A percentile compares a stretch with the other conserved stretches of the same genome.
phyloP scores from a whole-genome alignment of 306 rosid species.

The Cyamopsis tetragonoloba region DNA sequence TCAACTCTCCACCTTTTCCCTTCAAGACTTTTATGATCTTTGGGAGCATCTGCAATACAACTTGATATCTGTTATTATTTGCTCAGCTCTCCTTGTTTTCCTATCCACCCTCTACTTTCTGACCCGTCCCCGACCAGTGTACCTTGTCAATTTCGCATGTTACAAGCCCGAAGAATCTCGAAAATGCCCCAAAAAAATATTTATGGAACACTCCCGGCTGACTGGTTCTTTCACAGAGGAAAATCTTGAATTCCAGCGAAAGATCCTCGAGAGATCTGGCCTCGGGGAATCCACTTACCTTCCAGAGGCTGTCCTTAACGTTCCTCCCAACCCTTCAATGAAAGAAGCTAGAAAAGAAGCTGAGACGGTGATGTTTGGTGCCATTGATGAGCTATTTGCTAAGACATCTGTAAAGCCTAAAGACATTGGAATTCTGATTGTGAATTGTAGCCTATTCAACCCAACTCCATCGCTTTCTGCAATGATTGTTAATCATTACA shows the following conservation, averaged over 20 bases:
- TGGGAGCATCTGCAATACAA: conserved; percentile 85
- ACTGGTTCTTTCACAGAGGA: conserved; percentile 57
- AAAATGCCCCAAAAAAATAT: conserved; percentile 68
- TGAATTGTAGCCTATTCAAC: conserved; percentile 85
- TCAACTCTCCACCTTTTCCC: conserved; percentile 70
- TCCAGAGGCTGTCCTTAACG: conserved; percentile 78
- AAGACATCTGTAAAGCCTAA: conserved; percentile 76
- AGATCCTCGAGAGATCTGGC: conserved; percentile 92
- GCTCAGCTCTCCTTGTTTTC: conserved; percentile 81
- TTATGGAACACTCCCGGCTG: conserved; percentile 69
- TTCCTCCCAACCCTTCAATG: conserved; percentile 94
- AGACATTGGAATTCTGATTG: conserved; percentile 81
- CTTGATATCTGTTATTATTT: conserved; percentile 56
- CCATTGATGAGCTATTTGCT: conserved; percentile 67
- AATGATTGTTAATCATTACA: conserved; percentile 81
- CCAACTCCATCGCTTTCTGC: conserved; percentile 95
- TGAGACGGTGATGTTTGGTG: conserved; percentile 80
- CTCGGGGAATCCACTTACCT: conserved; percentile 82
- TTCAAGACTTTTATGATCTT: conserved; percentile 58
- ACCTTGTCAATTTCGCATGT: conserved; percentile 80
- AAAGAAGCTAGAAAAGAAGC: conserved; percentile 93
- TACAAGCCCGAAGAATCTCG: conserved; percentile 79
- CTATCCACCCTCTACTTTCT: conserved; percentile 68
- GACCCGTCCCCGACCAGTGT: conserved; percentile 74
- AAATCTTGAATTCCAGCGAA: conserved; percentile 68